Percentiles rank a stretch among this genome's conserved stretches.
phyloP scores from a whole-genome alignment of 2,329 filamentous ascomycete genomes.

The Hymenoscyphus repandus region DNA sequence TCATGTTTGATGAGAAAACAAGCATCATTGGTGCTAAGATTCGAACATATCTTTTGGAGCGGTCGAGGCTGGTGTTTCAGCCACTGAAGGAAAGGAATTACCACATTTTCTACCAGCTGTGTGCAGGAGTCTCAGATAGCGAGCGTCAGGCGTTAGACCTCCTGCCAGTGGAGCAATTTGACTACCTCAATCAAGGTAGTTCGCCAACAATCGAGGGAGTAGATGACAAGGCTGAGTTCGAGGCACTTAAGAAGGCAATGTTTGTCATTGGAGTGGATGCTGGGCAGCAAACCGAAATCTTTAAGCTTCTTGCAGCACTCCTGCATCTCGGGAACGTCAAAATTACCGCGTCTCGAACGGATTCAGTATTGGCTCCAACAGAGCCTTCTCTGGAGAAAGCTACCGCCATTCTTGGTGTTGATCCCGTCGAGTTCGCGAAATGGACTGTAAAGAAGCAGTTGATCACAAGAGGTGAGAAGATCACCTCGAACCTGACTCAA shows the following conservation, averaged over 20 bases:
- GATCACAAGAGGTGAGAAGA: constrained; percentile 93
- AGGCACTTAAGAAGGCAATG: constrained; percentile 80
- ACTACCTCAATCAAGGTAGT: constrained; percentile 93
- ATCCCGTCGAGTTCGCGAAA: constrained; percentile 81
- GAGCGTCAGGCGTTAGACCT: constrained; percentile 77
- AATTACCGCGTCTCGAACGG: constrained; percentile 83
- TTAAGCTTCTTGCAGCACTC: constrained; percentile 82
- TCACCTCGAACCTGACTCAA: constrained; percentile 89
- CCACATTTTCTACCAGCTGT: constrained; percentile 97
- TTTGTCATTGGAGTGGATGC: constrained; percentile 78
- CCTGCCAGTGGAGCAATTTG: constrained; percentile 81
- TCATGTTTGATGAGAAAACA: constrained; percentile 93
- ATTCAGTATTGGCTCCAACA: constrained; percentile 73
- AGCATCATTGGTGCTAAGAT: constrained; percentile 99
- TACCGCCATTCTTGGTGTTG: constrained; percentile 80
- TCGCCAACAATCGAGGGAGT: constrained; percentile 88
- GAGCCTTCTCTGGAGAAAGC: constrained; percentile 81
- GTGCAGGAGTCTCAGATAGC: constrained; percentile 82
- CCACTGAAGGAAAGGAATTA: constrained; percentile 97
- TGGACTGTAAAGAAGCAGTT: constrained; percentile 99
- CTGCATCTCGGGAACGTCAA: constrained; percentile 95
- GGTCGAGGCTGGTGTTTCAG: constrained; percentile 94
- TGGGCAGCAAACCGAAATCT: constrained; percentile 75
- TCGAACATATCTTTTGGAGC: constrained; percentile 88
- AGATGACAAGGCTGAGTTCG: constrained; percentile 91